Evolutionary conservation across 257 asterid genomes (phyloP).

Genomic region (Vinca minor): DNA sequence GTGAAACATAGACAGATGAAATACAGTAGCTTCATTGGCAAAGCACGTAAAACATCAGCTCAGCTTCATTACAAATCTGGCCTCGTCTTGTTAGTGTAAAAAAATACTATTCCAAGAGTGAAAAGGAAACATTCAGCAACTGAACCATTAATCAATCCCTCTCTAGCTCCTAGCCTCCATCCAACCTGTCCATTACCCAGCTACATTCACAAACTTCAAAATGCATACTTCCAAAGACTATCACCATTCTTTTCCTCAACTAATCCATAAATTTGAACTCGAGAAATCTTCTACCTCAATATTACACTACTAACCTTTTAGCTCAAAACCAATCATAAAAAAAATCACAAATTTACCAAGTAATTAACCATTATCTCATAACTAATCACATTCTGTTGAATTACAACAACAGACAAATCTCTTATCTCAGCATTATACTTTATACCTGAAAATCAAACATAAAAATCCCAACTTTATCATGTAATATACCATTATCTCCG

Average conservation of each 20-base stretch:
- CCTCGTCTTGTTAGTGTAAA: not conserved
- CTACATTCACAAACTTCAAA: not conserved
- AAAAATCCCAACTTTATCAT: not conserved
- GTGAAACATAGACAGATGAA: not conserved
- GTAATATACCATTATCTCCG: not conserved
- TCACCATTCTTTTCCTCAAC: not conserved
- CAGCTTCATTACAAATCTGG: not conserved
- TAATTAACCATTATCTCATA: not conserved
- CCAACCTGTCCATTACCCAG: not conserved
- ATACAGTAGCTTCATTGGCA: not conserved
- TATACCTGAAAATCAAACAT: not conserved
- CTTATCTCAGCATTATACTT: not conserved
- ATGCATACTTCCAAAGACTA: not conserved
- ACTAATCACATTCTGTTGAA: not conserved
- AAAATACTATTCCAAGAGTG: not conserved
- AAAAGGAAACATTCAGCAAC: not conserved
- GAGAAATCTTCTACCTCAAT: not conserved
- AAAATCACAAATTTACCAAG: not conserved
- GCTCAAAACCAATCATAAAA: constrained; percentile 2
- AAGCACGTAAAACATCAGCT: not conserved
- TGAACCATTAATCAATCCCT: not conserved
- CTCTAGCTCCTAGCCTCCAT: too few relatives aligned
- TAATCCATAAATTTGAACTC: not conserved
- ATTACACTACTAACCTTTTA: not conserved
- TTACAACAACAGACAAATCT: not conserved